Percentiles rank a stretch among this genome's conserved stretches.
These are phyloP conservation scores for Pleoardoris graminearum DNA, from an alignment of 2,329 filamentous ascomycete species.

Conservation along the genomic window DNA sequence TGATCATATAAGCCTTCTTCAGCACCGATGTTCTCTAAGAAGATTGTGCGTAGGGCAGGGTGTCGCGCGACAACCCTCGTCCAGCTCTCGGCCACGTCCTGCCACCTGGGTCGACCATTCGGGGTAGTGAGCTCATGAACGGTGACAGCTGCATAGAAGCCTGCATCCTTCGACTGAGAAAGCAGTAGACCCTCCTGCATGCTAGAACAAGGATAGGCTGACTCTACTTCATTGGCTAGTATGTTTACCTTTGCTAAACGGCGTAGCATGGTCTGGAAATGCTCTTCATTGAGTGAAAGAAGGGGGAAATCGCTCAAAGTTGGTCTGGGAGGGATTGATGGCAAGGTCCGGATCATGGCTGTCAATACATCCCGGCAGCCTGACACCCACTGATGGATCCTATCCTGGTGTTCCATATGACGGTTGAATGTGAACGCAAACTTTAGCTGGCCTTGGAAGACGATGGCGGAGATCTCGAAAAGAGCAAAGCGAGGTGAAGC, in stretches of 20 bases:
- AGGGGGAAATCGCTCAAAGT: conserved; percentile 53
- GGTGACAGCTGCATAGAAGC: conserved; percentile 39
- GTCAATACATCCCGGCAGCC: conserved; percentile 43
- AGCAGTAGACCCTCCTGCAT: conserved; percentile 41
- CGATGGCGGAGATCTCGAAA: conserved; percentile 57
- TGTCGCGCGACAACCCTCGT: conserved; percentile 33
- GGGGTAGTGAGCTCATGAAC: conserved; percentile 31
- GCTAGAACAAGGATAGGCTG: conserved; percentile 40
- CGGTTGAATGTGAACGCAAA: conserved; percentile 58
- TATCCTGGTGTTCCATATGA: conserved; percentile 51
- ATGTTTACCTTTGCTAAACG: conserved; percentile 47
- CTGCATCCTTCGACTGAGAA: conserved; percentile 36
- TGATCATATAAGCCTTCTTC: conserved; percentile 40
- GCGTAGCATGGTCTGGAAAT: conserved; percentile 46
- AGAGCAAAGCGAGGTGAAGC: conserved; percentile 52
- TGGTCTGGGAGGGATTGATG: conserved; percentile 30
- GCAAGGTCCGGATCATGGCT: conserved; percentile 32
- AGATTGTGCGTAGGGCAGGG: conserved; percentile 36
- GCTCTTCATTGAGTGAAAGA: conserved; percentile 49
- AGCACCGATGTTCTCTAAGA: conserved; percentile 34
- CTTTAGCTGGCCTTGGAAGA: conserved; percentile 51
- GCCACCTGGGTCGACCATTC: conserved; percentile 14
- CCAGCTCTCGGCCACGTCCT: conserved; percentile 33
- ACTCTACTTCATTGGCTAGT: conserved; percentile 45
- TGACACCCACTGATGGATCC: conserved; percentile 50